Evolutionary conservation across 768 basidiomycete species (phyloP), one percentile per base, ranked within the genome.

Genomic region (Pleurotus pulmonarius): DNA sequence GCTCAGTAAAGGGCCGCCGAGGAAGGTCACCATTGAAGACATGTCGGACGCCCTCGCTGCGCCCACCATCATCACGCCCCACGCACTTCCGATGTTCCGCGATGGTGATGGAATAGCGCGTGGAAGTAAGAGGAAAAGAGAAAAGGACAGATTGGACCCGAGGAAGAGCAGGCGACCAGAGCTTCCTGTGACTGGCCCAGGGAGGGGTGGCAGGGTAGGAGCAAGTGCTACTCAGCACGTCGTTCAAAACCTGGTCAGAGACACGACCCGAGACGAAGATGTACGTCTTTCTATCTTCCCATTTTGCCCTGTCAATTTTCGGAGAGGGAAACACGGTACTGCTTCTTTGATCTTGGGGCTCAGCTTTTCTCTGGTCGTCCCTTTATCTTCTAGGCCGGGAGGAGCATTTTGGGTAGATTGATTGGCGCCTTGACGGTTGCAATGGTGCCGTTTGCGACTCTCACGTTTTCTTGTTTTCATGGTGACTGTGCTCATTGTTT

Each of bases 191-290:
- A 88, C 81, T 60, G 97, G 97, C 11, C 94, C 94, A 11, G 97
- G 97, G 54, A 83, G 82, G 64, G 97, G 97, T 18, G 97, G 97
- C 53, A 77, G 97, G 40, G 91, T 99, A 40, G 97, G 97, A 40
- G 94, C 94, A 34, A 95, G 93, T 74, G 96, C 96, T 15, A 98
- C 94, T 49, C 95, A 98, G 64, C 94, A 98, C 68, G 83, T 98
- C 61, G 94, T 98, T 51, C 94, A 97, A 73, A 90, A 93, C 67
- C 73, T 98, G 69, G 93, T 98, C 60, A 81, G 91, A 65, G 92
- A 96, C 68, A 90, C 87, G 60, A 90, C 90, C 43, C 75, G 94
- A 64, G 92, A 93, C 74, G 88, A 96, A 73, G 96, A 98, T 73
- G 96, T 98, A 76, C 82, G 94, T 92, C 55, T 15, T 63, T 43